A percentile compares a stretch with the other conserved stretches of the same genome.
Evolutionary conservation across 345 rosid species (phyloP).

Genomic region (Pistacia atlantica): DNA sequence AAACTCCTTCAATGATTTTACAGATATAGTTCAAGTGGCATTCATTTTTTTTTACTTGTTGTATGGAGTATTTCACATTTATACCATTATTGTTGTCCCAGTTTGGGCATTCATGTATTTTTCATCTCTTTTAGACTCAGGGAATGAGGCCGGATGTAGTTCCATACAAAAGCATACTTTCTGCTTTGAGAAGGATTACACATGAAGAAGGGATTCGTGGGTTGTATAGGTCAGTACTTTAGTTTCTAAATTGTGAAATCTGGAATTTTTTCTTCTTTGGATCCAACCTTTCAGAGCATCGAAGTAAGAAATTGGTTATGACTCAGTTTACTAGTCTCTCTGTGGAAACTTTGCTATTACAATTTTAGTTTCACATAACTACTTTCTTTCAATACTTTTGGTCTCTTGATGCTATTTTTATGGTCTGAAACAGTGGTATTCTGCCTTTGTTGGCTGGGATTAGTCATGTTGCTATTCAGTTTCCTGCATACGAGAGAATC

Average conservation of each 20-base stretch:
- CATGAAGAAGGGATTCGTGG: slow-evolving; percentile 91
- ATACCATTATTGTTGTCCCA: background rate
- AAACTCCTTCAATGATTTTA: slow-evolving; percentile 9
- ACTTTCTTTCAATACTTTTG: background rate
- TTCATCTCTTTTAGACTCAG: slow-evolving; percentile 52
- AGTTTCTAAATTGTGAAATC: slow-evolving; percentile 1
- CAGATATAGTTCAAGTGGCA: background rate
- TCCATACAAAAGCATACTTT: slow-evolving; percentile 73
- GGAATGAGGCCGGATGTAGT: slow-evolving; percentile 75
- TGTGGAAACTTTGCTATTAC: background rate
- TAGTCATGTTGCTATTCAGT: slow-evolving; percentile 96
- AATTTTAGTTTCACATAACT: background rate
- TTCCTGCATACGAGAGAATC: slow-evolving; percentile 92
- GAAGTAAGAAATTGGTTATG: background rate
- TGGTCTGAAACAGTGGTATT: slow-evolving; percentile 72
- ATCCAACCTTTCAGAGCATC: background rate
- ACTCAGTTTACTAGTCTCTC: background rate
- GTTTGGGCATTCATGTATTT: slow-evolving; percentile 12
- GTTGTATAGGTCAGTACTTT: slow-evolving; percentile 71
- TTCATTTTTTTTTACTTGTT: background rate
- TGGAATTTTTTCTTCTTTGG: background rate
- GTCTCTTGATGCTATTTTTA: slow-evolving; percentile 9
- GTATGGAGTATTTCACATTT: background rate
- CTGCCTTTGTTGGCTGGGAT: slow-evolving; percentile 90
- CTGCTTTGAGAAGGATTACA: slow-evolving; percentile 79